phyloP scores from a whole-genome alignment of 139 green algal species.

The Chlamydomonas asymmetrica region DNA sequence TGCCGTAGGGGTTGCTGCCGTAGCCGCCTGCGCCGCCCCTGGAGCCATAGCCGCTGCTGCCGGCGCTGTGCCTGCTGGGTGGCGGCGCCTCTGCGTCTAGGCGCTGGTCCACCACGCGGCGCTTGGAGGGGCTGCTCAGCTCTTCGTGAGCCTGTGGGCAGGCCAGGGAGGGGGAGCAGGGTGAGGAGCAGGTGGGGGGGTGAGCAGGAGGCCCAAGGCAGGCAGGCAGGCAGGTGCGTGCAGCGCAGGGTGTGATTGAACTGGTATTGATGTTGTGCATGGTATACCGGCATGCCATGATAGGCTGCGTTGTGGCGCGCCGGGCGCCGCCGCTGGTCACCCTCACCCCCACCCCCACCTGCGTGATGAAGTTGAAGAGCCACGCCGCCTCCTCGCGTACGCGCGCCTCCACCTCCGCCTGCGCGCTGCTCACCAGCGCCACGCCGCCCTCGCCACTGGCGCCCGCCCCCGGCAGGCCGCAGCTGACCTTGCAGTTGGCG shows the following conservation, averaged over 20 bases:
- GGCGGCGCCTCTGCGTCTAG: constrained; percentile 40
- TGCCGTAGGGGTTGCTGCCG: background rate
- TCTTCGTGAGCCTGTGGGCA: constrained; percentile 48
- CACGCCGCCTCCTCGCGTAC: constrained; percentile 47
- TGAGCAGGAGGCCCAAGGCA: background rate
- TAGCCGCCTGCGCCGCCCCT: background rate
- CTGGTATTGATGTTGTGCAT: background rate
- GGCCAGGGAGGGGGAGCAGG: background rate
- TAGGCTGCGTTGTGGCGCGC: background rate
- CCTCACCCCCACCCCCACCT: constrained; percentile 13
- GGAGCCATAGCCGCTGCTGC: constrained; percentile 1
- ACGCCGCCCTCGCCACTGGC: background rate
- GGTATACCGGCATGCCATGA: background rate
- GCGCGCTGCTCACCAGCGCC: background rate
- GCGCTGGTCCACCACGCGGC: constrained; percentile 54
- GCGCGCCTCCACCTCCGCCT: constrained; percentile 17
- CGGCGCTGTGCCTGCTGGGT: background rate
- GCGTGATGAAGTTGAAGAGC: constrained; percentile 65
- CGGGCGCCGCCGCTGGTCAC: background rate
- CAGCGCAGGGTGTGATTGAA: no score
- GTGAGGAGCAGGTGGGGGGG: background rate
- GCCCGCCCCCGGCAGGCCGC: constrained; percentile 12
- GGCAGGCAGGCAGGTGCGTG: no score
- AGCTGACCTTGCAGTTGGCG: constrained; percentile 28
- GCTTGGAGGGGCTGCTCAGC: constrained; percentile 43